Percentiles rank a stretch among this genome's conserved stretches.
These are phyloP conservation scores for Trichoderma harzianum DNA, from an alignment of 2,329 filamentous ascomycete genomes.

Conservation along the genomic window DNA sequence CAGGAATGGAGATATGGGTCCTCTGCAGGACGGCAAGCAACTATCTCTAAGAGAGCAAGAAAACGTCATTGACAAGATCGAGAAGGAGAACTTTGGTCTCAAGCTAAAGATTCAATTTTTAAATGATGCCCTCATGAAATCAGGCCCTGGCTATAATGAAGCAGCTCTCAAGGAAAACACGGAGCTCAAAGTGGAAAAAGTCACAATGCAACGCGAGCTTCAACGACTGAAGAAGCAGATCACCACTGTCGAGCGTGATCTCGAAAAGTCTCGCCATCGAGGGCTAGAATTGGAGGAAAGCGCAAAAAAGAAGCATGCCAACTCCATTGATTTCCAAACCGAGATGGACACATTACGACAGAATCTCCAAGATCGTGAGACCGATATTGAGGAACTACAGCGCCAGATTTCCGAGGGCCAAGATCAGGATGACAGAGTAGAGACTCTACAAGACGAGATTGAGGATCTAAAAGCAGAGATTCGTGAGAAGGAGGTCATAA, in stretches of 20 bases:
- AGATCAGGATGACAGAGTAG: slow-evolving; percentile 55
- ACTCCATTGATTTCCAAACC: slow-evolving; percentile 60
- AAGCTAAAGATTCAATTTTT: slow-evolving; percentile 97
- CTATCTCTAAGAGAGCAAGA: slow-evolving; percentile 92
- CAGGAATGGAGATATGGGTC: slow-evolving; percentile 59
- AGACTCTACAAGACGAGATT: slow-evolving; percentile 69
- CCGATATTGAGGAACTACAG: slow-evolving; percentile 59
- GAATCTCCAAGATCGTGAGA: slow-evolving; percentile 55
- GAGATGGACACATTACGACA: slow-evolving; percentile 58
- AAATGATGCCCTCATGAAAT: slow-evolving; percentile 83
- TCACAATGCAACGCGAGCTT: slow-evolving; percentile 85
- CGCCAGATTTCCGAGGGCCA: slow-evolving; percentile 56
- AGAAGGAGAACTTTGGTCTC: slow-evolving; percentile 96
- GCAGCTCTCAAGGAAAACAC: slow-evolving; percentile 90
- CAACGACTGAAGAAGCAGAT: slow-evolving; percentile 83
- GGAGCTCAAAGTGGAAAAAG: slow-evolving; percentile 87
- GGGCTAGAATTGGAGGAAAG: slow-evolving; percentile 80
- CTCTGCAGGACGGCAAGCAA: slow-evolving; percentile 82
- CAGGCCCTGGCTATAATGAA: slow-evolving; percentile 86
- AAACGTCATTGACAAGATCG: slow-evolving; percentile 89
- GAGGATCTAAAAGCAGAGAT: slow-evolving; percentile 72
- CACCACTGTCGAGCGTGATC: slow-evolving; percentile 75
- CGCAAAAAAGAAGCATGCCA: slow-evolving; percentile 69
- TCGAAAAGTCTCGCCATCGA: slow-evolving; percentile 79
- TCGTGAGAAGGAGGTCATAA: slow-evolving; percentile 68